Percentiles rank a stretch among this genome's conserved stretches.
Evolutionary conservation across 2,329 filamentous ascomycete species (phyloP).

Genomic region (Clonostachys solani): DNA sequence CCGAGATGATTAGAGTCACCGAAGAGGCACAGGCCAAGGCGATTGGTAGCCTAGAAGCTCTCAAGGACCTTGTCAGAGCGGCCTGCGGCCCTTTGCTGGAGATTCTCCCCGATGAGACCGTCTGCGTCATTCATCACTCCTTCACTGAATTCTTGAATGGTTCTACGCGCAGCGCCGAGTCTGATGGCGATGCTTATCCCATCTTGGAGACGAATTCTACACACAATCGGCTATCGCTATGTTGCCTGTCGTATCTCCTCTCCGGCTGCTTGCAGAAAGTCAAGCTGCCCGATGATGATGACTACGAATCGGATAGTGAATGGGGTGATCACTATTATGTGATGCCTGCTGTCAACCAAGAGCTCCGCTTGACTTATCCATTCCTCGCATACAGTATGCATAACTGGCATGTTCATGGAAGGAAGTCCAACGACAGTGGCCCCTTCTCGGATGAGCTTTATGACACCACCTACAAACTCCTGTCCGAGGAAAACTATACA

Average conservation of each 20-base stretch:
- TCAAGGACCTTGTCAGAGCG: slow-evolving; percentile 28
- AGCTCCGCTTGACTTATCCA: no score
- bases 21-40: not conserved
- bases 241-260: not conserved
- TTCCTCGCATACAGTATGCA: no score
- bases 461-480: no score
- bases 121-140: slow-evolving; percentile 40
- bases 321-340: no score
- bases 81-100: slow-evolving; percentile 38
- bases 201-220: not conserved
- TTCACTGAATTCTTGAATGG: slow-evolving; percentile 37
- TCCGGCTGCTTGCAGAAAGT: not conserved
- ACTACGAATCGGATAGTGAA: no score
- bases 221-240: not conserved
- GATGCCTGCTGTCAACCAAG: no score
- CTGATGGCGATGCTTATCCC: not conserved
- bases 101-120: slow-evolving; percentile 35
- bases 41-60: slow-evolving; percentile 11
- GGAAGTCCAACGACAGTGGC: no score
- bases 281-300: no score
- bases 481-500: no score
- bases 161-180: not conserved
- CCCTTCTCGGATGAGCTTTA: no score
- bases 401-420: no score
- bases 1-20: slow-evolving; percentile 16